Evolutionary conservation across 2,329 filamentous ascomycete genomes (phyloP).

Genomic region (Lasiodiplodia sp.): DNA sequence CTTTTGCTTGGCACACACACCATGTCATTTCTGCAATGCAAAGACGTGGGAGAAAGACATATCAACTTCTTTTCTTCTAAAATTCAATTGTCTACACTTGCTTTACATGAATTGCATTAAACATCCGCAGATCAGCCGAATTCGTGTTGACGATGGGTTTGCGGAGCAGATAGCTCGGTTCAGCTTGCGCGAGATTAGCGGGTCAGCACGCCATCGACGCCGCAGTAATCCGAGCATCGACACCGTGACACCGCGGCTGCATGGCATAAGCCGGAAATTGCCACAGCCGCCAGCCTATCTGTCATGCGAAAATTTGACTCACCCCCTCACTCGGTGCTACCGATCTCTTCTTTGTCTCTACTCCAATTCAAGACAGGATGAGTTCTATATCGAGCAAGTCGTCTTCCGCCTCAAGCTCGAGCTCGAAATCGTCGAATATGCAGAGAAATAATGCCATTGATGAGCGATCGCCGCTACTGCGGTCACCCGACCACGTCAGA

Average conservation of each 20-base stretch:
- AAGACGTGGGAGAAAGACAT: too few species aligned
- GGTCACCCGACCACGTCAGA: too few species aligned
- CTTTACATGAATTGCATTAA: too few species aligned
- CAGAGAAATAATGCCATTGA: not conserved
- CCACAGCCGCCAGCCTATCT: not conserved
- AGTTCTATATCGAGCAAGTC: not conserved
- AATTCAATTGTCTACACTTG: too few species aligned
- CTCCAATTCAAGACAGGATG: not conserved
- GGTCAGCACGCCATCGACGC: constrained; percentile 21
- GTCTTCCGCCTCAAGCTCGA: not conserved
- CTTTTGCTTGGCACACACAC: too few species aligned
- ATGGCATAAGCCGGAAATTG: not conserved
- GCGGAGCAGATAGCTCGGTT: not conserved
- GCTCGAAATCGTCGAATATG: not conserved
- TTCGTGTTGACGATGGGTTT: not conserved
- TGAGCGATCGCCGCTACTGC: not conserved
- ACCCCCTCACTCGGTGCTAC: too few species aligned
- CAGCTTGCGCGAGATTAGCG: not conserved
- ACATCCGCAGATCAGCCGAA: not conserved
- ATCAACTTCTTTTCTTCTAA: too few species aligned
- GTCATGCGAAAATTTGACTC: not conserved
- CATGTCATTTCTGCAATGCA: too few species aligned
- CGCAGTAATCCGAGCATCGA: not conserved
- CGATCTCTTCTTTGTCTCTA: not conserved
- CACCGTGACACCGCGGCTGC: not conserved